Base-by-base conservation (phyloP, 768 basidiomycete species). In the Trametes elegans region DNA sequence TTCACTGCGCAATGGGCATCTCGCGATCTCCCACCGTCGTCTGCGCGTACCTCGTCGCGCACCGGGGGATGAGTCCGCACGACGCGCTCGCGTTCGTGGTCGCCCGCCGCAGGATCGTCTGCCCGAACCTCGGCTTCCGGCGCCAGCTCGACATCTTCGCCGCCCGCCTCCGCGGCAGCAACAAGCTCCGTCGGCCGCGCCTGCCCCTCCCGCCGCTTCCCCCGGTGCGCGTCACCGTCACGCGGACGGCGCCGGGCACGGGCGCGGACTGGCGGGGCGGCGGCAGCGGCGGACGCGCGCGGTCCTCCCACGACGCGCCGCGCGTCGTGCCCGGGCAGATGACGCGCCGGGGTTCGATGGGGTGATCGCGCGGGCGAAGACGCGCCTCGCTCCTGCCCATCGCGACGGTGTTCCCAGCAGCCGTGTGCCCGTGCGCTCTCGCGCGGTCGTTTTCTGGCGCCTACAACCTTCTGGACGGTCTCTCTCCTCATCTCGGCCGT, bases 1-100 rank as follows among this genome's bases (percentile, higher is more conserved):
- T 91, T 11, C 90, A 92, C 67, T 91, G 90, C 66, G 69, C 83
- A 35, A 82, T 84, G 69, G 90, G 90, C 36, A 78, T 90, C 54
- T 88, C 86, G 62, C 79, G 90, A 21, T 88, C 86, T 38, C 79
- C 89, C 0, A 89, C 87, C 5, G 79, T 90, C 24, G 82, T 90
- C 3, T 84, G 85, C 58, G 90, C 87, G 49, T 91, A 89, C 69
- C 72, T 69, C 50, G 58, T 71, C 53, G 76, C 76, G 7, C 70
- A 74, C 16, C 77, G 73, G 24, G 70, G 73, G 16, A 83, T 87
- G 81, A 66, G 68, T 5, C 74, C 80, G 10, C 48, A 61, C 23
- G 79, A 85, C 52, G 78, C 86, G 8, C 76, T 89, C 60, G 73
- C 69, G 24, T 79, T 79, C 53, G 79, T 82, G 29, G 77, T 77